These are phyloP conservation scores for Neofusicoccum sp. DNA, from an alignment of 2,329 filamentous ascomycete species.

Conservation along the genomic window DNA sequence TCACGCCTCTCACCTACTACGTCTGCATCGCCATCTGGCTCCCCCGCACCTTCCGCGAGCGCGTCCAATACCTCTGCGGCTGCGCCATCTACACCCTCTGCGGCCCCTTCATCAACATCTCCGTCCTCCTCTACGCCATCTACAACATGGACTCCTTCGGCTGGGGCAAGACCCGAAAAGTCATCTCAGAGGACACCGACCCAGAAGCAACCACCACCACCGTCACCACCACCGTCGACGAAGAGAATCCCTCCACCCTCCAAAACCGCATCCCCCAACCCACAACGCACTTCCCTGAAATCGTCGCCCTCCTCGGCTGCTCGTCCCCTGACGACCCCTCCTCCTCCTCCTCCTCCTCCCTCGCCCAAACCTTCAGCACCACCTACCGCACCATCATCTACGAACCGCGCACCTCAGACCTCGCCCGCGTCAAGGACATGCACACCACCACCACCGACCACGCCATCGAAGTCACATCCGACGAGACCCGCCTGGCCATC, in stretches of 20 bases:
- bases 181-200: conserved; percentile 10
- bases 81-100: conserved; percentile 27
- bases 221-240: neutral
- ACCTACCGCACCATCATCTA: conserved; percentile 1
- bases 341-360: neutral
- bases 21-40: conserved; percentile 29
- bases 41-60: conserved; percentile 25
- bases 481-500: neutral
- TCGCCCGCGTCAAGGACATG: neutral
- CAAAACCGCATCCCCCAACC: neutral
- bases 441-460: neutral
- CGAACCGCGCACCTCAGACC: neutral
- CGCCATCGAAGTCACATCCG: neutral
- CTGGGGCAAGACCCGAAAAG: conserved; percentile 45
- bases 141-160: conserved; percentile 47
- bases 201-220: neutral
- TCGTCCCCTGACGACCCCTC: neutral
- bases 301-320: neutral
- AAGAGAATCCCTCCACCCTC: neutral
- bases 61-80: conserved; percentile 30
- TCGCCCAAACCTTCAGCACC: neutral
- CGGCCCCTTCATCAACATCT: conserved; percentile 45
- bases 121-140: conserved; percentile 44
- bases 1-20: conserved; percentile 31
- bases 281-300: neutral